Base-by-base conservation (phyloP, 83 land plant genomes). In the Picea mariana region DNA sequence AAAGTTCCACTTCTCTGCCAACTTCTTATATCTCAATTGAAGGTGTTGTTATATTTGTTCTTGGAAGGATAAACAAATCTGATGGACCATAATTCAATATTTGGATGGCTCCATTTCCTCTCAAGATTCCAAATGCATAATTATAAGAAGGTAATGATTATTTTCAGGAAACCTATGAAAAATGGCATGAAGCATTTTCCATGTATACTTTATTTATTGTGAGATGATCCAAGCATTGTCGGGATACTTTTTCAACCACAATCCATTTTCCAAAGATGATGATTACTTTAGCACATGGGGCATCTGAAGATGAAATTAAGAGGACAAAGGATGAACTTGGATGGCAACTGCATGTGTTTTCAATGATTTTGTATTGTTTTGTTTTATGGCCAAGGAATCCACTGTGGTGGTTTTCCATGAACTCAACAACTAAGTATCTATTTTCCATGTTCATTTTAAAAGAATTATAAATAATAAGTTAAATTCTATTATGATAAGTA, bases 151-250 rank as follows among this genome's bases (percentile, higher is more conserved):
- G 34, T 34, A 34, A 34, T 34, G 34, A 34, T 34, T 34, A 34
- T 34, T 1, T 34, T 34, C 34, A 97, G 98, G 90, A 63, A 78
- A 83, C 96, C 20, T 97, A 97, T 82, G 76, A 77, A 67, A 6
- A 62, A 68, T 97, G 98, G 99, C 79, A 88, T 18, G 79, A 77
- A 78, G 68, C 88, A 62, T 95, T 95, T 79, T n/a, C 23, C 2
- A 89, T 86, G 86, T 95, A 95, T 80, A 94, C 95, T 4, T 79
- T 84, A 88, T 67, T 89, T 15, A 84, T 97, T 67, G 97, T 97
- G 8, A 79, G 23, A 44, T 81, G 98, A 80, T 89, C 87, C 9
- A 97, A 87, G 73, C 67, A 81, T 44, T 89, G 87, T 59, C 93
- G 95, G 96, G 88, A 76, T 40, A 59, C 38, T 16, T 77, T 97